Conservation (phyloP, 345 rosid species). For the Lepidium didymum region DNA sequence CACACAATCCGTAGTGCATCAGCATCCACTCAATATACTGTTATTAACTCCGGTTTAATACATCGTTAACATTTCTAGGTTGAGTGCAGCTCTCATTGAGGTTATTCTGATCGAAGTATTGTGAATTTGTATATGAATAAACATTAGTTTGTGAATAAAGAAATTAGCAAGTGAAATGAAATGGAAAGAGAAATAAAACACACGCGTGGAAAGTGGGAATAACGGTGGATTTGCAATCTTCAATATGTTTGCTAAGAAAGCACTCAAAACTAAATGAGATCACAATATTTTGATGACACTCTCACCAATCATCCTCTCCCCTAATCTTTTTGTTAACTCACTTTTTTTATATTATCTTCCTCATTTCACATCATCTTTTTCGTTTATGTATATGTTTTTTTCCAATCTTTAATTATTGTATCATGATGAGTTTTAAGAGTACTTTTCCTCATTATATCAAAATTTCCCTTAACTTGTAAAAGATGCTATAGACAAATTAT, state of each 20-base stretch:
- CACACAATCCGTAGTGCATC: neutral
- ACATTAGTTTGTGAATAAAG: neutral
- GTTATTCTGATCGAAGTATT: neutral
- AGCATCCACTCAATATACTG: neutral
- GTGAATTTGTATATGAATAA: neutral
- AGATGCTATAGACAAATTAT: no score
- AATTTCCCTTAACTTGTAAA: no score
- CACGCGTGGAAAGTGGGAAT: conserved; percentile 34
- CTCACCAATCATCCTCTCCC: conserved; percentile 17
- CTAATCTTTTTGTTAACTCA: conserved; percentile 7
- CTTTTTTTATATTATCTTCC: conserved; percentile 24
- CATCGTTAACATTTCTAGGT: neutral
- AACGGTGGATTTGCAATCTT: conserved; percentile 33
- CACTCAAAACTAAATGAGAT: conserved; percentile 29
- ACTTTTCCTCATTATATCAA: no score
- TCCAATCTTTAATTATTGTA: no score
- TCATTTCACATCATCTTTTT: conserved; percentile 6
- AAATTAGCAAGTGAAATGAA: conserved; percentile 2
- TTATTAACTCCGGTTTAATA: neutral
- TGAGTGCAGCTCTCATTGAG: neutral
- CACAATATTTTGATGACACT: conserved; percentile 12
- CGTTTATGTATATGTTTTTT: neutral
- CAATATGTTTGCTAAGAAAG: conserved; percentile 23
- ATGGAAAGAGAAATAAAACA: conserved; percentile 9
- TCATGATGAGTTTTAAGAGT: no score